Evolutionary conservation across 2,329 filamentous ascomycete genomes (phyloP), one percentile per base, ranked within the genome.

Genomic region (Scytalidium lignicola): DNA sequence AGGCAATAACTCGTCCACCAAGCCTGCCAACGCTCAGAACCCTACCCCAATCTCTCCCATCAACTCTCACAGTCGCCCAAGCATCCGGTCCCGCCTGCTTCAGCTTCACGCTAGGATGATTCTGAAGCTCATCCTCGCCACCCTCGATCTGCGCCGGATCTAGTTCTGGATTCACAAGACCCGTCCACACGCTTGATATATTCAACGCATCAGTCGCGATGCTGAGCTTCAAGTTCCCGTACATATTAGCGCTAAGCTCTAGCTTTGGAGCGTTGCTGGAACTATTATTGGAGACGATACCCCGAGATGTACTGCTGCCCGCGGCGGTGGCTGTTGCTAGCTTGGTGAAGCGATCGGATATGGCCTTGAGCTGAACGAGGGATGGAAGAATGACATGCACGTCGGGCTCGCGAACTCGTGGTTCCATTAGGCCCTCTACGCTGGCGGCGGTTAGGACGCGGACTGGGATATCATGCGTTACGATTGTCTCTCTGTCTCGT

Each of bases 381-480:
- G 89, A 85, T 0, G 93, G 93, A 3, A 99, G 77, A 47, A 90
- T 83, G 62, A 99, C 95, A 69, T 97, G 88, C 2, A 96, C 91
- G 62, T 97, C 93, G 37, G 92, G 90, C 59, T 96, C 90, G 51
- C 89, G 85, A 51, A 91, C 90, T 52, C 85, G 83, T 13, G 93
- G 93, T 70, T 99, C 92, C 71, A 95, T 90, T 54, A 97, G 83
- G n/a, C 84, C 87, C 62, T 93, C 88, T n/a, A 97, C 90, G 0
- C 82, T 86, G 46, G 86, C 82, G 2, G 88, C 84, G 50, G 88
- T 83, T 9, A 99, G 79, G 1, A 99, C 90, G 17, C 91, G 85
- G 41, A 97, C 86, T n/a, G 93, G 93, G 37, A 99, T 87, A 68
- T 97, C 90, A 64, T 99, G 93, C 1, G 90, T 96, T 62, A 99